Evolutionary conservation across 345 rosid genomes (phyloP).

Genomic region (Eucalyptus sp.): DNA sequence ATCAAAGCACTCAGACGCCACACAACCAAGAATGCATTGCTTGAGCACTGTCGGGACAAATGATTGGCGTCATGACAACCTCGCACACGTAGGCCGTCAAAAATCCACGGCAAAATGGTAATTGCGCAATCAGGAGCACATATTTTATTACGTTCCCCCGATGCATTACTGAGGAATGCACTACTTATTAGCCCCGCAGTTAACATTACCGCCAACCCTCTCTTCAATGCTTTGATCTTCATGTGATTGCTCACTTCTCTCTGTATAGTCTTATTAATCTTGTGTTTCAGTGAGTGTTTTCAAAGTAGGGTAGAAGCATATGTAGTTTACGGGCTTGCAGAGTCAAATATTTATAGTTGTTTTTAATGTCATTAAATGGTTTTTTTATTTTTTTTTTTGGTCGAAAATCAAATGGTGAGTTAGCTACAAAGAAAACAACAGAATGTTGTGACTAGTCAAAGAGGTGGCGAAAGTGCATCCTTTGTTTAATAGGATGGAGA

Average conservation of each 20-base stretch:
- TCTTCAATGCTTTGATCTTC: neutral
- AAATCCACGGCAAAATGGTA: neutral
- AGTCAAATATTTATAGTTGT: no score
- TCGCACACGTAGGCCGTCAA: neutral
- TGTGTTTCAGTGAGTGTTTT: neutral
- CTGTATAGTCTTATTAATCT: neutral
- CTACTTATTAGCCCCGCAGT: neutral
- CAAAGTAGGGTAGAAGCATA: neutral
- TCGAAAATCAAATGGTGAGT: no score
- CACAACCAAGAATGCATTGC: neutral
- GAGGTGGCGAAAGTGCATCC: no score
- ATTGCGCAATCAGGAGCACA: neutral
- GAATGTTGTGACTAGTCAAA: no score
- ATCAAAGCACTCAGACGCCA: neutral
- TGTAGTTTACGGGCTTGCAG: neutral
- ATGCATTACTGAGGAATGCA: neutral
- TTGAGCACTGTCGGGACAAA: neutral
- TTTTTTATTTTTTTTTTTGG: no score
- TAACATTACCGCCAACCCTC: neutral
- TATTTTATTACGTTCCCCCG: neutral
- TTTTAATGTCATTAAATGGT: no score
- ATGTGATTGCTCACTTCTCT: neutral
- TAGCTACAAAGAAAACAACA: no score
- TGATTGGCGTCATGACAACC: neutral
- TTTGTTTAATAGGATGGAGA: no score